Conservation (phyloP, 1,284 basidiomycete species). For the Fistulinella cinereoalba region DNA sequence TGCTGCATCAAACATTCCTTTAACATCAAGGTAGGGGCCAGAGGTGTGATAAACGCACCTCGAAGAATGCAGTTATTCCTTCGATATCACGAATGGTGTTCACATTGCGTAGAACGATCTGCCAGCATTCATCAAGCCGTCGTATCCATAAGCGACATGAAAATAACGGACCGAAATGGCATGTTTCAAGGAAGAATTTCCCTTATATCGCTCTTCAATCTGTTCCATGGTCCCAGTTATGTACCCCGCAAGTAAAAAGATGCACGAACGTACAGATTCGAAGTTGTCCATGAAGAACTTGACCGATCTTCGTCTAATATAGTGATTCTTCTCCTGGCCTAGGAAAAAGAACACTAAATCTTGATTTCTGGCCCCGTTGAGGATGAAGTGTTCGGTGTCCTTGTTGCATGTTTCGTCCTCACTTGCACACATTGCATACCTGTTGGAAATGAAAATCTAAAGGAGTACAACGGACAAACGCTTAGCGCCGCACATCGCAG, state of each 20-base stretch:
- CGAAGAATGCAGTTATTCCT: slow-evolving; percentile 66
- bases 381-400: too few relatives aligned
- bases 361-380: too few relatives aligned
- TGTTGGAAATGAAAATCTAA: too few relatives aligned
- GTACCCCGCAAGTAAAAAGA: not conserved
- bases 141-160: slow-evolving; percentile 26
- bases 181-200: slow-evolving; percentile 60
- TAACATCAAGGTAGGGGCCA: slow-evolving; percentile 18
- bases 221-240: slow-evolving; percentile 34
- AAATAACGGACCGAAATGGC: slow-evolving; percentile 46
- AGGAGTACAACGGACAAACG: too few relatives aligned
- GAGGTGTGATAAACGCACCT: slow-evolving; percentile 36
- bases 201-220: slow-evolving; percentile 71
- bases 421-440: too few relatives aligned
- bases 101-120: slow-evolving; percentile 62
- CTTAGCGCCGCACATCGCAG: too few relatives aligned
- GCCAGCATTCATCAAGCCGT: slow-evolving; percentile 4
- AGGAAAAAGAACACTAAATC: too few relatives aligned
- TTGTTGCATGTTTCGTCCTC: too few relatives aligned
- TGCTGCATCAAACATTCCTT: slow-evolving; percentile 50
- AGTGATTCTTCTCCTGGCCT: too few relatives aligned
- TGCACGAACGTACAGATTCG: too few relatives aligned
- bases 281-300: too few relatives aligned
- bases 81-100: slow-evolving; percentile 69
- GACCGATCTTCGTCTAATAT: too few relatives aligned